Evolutionary conservation across 768 basidiomycete species (phyloP), one percentile per base, ranked within the genome.

Genomic region (Leccinum broughii): DNA sequence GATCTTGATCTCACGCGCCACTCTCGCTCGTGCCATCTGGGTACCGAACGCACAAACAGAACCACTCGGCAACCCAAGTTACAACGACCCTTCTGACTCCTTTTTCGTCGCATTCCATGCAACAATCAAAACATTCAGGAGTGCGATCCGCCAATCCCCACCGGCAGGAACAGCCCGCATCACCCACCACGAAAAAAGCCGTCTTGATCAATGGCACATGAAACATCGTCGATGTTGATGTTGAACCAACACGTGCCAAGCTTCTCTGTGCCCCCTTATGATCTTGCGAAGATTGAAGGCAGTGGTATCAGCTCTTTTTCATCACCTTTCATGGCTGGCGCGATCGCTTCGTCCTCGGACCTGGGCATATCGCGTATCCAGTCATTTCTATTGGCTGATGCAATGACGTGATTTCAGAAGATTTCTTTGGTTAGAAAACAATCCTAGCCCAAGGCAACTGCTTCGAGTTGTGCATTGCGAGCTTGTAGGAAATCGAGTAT

Each of bases 111-210:
- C 75, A 41, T 70, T 75, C 85, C 84, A 90, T 0, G 72, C 69
- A 0, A 81, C 80, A 15, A 86, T 82, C 2, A 78, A 69, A 0
- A 81, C 77, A 70, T 26, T 26, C 26, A 26, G 26, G 5, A 26
- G 71, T 0, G 87, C 88, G 10, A 95, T 78, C 1, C 92, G 80
- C 88, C 92, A 17, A 65, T 78, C 28, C 68, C 95, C 94, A 87
- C 7, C 5, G 94, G 70, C 0, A 93, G 93, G 77, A 95, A 96
- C 32, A 93, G 78, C 39, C 39, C 17, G 7, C 39, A 17, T 17
- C 39, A 17, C 17, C 17, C 17, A n/a, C 15, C 39, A 32, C 2
- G 4, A 41, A 4, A 41, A 14, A 15, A 3, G 3, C 2, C 8
- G 15, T 41, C 17, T 35, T 41, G 6, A n/a, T 41, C 39, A 41